phyloP scores from a whole-genome alignment of 345 rosid species.

The Gossypium sturtianum region DNA sequence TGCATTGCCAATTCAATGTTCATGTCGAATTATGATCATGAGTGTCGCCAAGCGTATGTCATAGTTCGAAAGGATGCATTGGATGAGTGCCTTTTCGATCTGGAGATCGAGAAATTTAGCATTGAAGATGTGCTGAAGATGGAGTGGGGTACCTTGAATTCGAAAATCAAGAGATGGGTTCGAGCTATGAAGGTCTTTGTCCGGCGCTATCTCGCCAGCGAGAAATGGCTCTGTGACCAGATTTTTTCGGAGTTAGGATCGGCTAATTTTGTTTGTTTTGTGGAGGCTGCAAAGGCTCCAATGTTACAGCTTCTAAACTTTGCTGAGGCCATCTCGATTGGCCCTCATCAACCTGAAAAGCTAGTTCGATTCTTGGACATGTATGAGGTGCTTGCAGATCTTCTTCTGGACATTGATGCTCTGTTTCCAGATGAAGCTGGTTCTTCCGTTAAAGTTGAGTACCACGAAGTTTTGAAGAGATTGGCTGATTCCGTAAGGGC shows the following conservation, averaged over 20 bases:
- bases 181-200: constrained; percentile 59
- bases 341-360: constrained; percentile 73
- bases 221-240: constrained; percentile 57
- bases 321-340: constrained; percentile 77
- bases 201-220: constrained; percentile 67
- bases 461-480: constrained; percentile 51
- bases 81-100: constrained; percentile 65
- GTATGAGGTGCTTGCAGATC: constrained; percentile 71
- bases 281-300: constrained; percentile 69
- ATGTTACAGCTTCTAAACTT: constrained; percentile 75
- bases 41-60: constrained; percentile 69
- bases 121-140: constrained; percentile 76
- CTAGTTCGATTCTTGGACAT: constrained; percentile 67
- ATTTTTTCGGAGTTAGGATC: constrained; percentile 49
- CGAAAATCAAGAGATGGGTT: constrained; percentile 86
- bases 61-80: constrained; percentile 59
- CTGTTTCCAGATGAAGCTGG: constrained; percentile 49
- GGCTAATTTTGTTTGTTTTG: constrained; percentile 41
- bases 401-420: constrained; percentile 56
- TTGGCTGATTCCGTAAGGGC: constrained; percentile 55
- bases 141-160: constrained; percentile 70
- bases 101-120: constrained; percentile 78
- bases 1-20: constrained; percentile 67
- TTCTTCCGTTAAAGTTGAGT: constrained; percentile 46
- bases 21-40: constrained; percentile 55